These are phyloP conservation scores for Myxozyma udenii DNA, from an alignment of 805 yeast genomes.

Conservation along the genomic window DNA sequence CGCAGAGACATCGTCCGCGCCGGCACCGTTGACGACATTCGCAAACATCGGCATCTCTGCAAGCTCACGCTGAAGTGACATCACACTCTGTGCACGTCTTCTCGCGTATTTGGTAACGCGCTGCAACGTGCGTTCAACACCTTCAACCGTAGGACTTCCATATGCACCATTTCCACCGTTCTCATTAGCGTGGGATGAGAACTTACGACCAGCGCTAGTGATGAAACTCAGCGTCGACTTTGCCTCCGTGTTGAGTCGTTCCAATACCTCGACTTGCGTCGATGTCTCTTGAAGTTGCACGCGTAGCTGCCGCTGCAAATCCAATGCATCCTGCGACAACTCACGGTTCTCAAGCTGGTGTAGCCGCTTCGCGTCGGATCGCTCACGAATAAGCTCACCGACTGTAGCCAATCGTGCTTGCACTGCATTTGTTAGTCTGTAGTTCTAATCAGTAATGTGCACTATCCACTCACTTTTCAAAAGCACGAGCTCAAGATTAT, in stretches of 20 bases:
- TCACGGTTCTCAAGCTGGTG: conserved; percentile 10
- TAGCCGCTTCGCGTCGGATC: conserved; percentile 12
- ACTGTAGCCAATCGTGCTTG: conserved; percentile 7
- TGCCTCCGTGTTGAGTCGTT: conserved; percentile 13
- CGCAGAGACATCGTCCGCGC: no score
- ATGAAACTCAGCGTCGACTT: conserved; percentile 16
- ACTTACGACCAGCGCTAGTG: background rate
- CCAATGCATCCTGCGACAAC: conserved; percentile 21
- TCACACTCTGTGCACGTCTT: conserved; percentile 17
- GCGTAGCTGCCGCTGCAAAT: conserved; percentile 20
- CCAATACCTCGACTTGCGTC: conserved; percentile 13
- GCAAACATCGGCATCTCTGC: background rate
- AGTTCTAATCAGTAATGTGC: background rate
- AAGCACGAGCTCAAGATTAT: conserved; percentile 7
- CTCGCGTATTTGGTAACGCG: conserved; percentile 20
- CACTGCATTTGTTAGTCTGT: conserved; percentile 4
- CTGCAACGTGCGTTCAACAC: conserved; percentile 21
- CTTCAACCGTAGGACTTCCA: conserved; percentile 14
- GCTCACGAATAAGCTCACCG: conserved; percentile 10
- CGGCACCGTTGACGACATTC: no score
- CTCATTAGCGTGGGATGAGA: background rate
- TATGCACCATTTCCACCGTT: background rate
- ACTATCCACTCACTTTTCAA: conserved; percentile 5
- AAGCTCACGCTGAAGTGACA: conserved; percentile 7
- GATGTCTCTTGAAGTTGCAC: conserved; percentile 1